Base-by-base conservation (phyloP, 768 basidiomycete genomes). In the Paxillus involutus region DNA sequence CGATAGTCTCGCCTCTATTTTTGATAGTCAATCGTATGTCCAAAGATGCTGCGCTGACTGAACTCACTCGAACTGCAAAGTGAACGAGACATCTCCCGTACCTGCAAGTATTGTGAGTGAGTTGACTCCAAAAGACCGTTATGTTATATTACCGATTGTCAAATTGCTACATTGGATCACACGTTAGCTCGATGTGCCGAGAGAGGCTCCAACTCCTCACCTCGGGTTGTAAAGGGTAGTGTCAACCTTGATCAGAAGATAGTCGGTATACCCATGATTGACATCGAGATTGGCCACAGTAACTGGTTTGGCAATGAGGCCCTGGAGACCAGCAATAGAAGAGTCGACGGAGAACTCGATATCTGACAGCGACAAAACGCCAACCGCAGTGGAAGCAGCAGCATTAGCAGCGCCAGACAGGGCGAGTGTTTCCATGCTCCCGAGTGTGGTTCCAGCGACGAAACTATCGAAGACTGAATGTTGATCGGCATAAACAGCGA, bases 191-290 rank as follows among this genome's bases (percentile, higher is more conserved):
- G 24, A 33, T 19, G 17, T 40, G 40, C 41, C 37, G 21, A 33
- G 55, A 44, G 4, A 8, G 11, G 51, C 39, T 30, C 21, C 45
- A 6, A 44, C 14, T 24, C 47, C 71, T 57, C 58, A 82, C 82
- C 81, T 86, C 12, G 88, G 87, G 54, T 88, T 89, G 65, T 80
- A 86, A 21, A 89, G 68, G 1, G 75, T 72, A 17, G 82, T 81
- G 41, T 80, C 72, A 12, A 82, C 81, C 60, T 77, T 86, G 71
- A 90, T 88, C 47, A 88, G 74, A n/a, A 90, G 73, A 64, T 77
- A 84, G 61, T 85, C 78, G 0, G 80, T 53, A 71, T 80, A 89
- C 7, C 88, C 88, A 49, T 83, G 85, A 39, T 78, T 80, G 29
- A 89, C 86, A 56, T 89, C 86, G 47, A 89, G 70, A 57, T 79